Conservation (phyloP, 495 filamentous ascomycete genomes). For the Daldinia loculata region DNA sequence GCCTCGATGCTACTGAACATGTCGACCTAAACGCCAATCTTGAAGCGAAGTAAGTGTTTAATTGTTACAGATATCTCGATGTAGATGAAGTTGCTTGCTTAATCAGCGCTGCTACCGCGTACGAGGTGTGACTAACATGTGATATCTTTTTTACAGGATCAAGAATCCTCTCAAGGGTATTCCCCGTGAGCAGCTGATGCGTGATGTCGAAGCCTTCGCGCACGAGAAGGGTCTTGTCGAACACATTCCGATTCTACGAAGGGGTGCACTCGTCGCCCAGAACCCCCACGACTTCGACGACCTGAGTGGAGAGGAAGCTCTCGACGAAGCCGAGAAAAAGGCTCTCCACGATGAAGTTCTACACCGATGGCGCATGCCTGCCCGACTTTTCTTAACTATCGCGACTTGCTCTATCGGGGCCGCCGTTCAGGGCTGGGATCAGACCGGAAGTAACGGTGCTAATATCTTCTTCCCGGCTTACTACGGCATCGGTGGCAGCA, state of each 20-base stretch:
- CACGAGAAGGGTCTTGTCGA: constrained; percentile 59
- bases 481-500: constrained; percentile 55
- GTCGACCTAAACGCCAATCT: constrained; percentile 58
- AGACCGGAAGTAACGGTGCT: constrained; percentile 78
- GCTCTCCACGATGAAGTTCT: constrained; percentile 64
- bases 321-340: constrained; percentile 63
- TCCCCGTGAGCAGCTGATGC: constrained; percentile 60
- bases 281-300: constrained; percentile 63
- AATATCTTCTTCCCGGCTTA: constrained; percentile 69
- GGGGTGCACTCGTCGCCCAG: constrained; percentile 73
- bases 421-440: constrained; percentile 78
- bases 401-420: constrained; percentile 76
- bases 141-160: constrained; percentile 49
- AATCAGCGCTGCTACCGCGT: not conserved
- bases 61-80: not conserved
- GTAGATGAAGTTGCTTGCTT: not conserved
- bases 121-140: constrained; percentile 18
- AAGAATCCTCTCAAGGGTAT: constrained; percentile 69
- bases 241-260: constrained; percentile 60
- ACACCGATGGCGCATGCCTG: constrained; percentile 72
- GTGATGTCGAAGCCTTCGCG: constrained; percentile 64
- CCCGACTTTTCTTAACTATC: constrained; percentile 69
- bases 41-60: constrained; percentile 53
- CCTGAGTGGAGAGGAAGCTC: constrained; percentile 57
- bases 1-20: constrained; percentile 44